Evolutionary conservation across 2,329 filamentous ascomycete genomes (phyloP).

Genomic region (Penicillium sp.): DNA sequence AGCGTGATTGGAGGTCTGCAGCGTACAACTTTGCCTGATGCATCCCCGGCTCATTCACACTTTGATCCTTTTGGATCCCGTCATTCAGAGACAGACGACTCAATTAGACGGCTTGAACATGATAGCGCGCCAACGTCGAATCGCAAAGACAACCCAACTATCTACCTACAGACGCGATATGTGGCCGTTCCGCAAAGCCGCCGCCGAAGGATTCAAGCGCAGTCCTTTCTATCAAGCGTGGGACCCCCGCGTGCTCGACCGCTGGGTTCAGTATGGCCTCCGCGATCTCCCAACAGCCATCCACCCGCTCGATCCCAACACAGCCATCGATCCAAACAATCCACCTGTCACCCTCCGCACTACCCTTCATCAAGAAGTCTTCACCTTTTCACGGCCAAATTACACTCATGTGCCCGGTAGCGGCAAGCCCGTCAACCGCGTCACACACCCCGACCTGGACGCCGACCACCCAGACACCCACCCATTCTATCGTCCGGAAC

Average conservation of each 20-base stretch:
- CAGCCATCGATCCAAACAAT: constrained; percentile 7
- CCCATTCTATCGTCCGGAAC: constrained; percentile 44
- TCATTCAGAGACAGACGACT: constrained; percentile 54
- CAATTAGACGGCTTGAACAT: constrained; percentile 26
- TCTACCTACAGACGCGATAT: constrained; percentile 69
- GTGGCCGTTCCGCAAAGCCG: constrained; percentile 72
- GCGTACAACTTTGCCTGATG: constrained; percentile 62
- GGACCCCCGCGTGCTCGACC: constrained; percentile 72
- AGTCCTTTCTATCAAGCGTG: constrained; percentile 74
- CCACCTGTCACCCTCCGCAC: constrained; percentile 65
- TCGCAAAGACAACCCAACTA: constrained; percentile 41
- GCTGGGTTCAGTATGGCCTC: constrained; percentile 68
- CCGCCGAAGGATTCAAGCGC: constrained; percentile 59
- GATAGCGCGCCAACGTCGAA: constrained; percentile 17
- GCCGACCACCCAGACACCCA: constrained; percentile 23
- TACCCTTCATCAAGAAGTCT: constrained; percentile 79
- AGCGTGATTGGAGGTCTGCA: constrained; percentile 10
- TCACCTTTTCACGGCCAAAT: constrained; percentile 44
- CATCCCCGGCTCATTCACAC: constrained; percentile 75
- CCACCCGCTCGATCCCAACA: constrained; percentile 24
- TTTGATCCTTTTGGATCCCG: constrained; percentile 76
- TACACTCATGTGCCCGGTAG: constrained; percentile 54
- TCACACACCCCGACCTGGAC: constrained; percentile 44
- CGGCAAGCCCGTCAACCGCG: constrained; percentile 32
- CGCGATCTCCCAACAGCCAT: constrained; percentile 62